These are phyloP conservation scores for Buddleja alternifolia DNA, from an alignment of 257 asterid species.

Conservation along the genomic window DNA sequence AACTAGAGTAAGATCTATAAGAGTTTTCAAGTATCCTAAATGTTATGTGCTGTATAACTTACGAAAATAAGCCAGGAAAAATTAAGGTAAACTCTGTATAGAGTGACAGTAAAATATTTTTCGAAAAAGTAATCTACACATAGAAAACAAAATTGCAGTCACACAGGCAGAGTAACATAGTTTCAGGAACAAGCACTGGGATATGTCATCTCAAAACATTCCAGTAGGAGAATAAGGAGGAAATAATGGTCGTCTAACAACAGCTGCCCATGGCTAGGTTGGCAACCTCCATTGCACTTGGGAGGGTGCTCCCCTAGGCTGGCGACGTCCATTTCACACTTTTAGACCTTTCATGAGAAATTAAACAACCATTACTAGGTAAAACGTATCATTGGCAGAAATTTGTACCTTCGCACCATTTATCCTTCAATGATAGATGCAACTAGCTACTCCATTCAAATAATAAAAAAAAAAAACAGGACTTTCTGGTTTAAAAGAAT, in stretches of 20 bases:
- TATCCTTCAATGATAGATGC: too few species aligned
- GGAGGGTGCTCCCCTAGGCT: too few species aligned
- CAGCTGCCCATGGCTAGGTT: not conserved
- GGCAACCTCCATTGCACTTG: too few species aligned
- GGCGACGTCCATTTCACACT: not conserved
- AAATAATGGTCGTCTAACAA: not conserved
- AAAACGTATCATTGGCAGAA: not conserved
- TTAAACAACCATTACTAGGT: constrained; percentile 8
- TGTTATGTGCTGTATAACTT: not conserved
- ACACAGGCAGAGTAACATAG: too few species aligned
- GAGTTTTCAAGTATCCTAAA: not conserved
- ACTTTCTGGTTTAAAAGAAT: not conserved
- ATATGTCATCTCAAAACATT: too few species aligned
- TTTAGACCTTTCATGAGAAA: constrained; percentile 10
- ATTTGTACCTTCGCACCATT: not conserved
- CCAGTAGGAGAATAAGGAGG: not conserved
- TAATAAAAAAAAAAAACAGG: not conserved
- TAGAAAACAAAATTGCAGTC: not conserved
- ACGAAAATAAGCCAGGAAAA: constrained; percentile 9
- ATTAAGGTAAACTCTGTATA: not conserved
- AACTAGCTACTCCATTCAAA: too few species aligned
- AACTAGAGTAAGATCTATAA: not conserved
- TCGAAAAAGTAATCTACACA: not conserved
- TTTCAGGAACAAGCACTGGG: too few species aligned
- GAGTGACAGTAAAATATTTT: not conserved